A percentile compares a stretch with the other conserved stretches of the same genome.
Evolutionary conservation across 441 rosid genomes (phyloP).

Genomic region (Bocquillonia castaneifolia): DNA sequence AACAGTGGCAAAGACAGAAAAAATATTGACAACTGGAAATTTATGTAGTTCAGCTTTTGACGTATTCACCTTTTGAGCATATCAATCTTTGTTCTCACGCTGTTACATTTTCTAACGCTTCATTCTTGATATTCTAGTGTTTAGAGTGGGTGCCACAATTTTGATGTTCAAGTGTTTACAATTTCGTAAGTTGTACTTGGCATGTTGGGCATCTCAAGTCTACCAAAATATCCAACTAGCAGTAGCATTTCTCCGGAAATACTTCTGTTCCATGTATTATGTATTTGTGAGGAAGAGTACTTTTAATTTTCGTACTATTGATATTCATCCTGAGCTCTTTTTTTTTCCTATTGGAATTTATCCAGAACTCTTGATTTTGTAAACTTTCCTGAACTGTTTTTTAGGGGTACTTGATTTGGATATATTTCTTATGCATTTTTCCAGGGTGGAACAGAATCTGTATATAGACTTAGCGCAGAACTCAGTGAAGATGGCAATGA

Average conservation of each 20-base stretch:
- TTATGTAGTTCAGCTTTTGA: too few species aligned
- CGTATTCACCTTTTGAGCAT: neutral
- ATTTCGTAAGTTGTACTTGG: neutral
- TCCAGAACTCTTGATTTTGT: neutral
- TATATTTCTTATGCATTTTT: neutral
- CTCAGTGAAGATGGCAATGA: conserved; percentile 4
- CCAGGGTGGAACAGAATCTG: neutral
- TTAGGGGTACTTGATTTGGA: neutral
- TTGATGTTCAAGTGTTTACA: neutral
- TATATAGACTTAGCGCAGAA: neutral
- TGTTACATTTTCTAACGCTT: neutral
- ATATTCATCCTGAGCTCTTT: too few species aligned
- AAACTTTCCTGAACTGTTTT: neutral
- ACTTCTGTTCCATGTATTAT: neutral
- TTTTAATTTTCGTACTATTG: neutral
- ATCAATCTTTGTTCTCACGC: neutral
- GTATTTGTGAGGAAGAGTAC: neutral
- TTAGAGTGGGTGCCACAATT: neutral
- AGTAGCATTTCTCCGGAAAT: neutral
- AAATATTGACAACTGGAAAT: too few species aligned
- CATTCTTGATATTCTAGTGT: neutral
- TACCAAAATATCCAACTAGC: neutral
- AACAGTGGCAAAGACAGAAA: too few species aligned
- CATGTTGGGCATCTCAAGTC: neutral
- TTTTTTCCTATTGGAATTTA: neutral